These are phyloP conservation scores for Sugiyamaella marilandica DNA, from an alignment of 805 yeast genomes.

Conservation along the genomic window DNA sequence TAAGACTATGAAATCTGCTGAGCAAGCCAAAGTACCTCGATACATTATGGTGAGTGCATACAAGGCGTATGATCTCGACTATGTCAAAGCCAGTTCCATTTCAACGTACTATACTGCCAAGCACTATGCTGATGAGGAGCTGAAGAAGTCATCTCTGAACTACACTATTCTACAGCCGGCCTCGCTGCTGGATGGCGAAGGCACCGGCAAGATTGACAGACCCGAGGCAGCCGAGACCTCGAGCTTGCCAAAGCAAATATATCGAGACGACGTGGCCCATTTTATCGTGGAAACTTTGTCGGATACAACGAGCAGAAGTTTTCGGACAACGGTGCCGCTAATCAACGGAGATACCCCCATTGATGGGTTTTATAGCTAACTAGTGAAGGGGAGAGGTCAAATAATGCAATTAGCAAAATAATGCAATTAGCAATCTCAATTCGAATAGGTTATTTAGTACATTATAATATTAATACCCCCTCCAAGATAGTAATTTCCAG, in stretches of 20 bases:
- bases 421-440: too few species aligned
- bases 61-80: conserved; percentile 47
- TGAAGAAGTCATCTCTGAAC: conserved; percentile 41
- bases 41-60: conserved; percentile 54
- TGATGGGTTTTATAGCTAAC: conserved; percentile 14
- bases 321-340: conserved; percentile 42
- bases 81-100: conserved; percentile 39
- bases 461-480: too few species aligned
- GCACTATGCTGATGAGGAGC: conserved; percentile 51
- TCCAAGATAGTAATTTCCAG: background rate
- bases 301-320: conserved; percentile 32
- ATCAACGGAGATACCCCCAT: conserved; percentile 39
- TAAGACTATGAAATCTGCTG: conserved; percentile 52
- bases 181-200: conserved; percentile 36
- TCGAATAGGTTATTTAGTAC: too few species aligned
- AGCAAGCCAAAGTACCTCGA: conserved; percentile 40
- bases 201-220: conserved; percentile 43
- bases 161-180: conserved; percentile 59
- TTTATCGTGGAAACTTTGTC: conserved; percentile 37
- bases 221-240: conserved; percentile 24
- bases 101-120: conserved; percentile 55
- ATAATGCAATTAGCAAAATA: too few species aligned
- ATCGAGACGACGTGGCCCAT: conserved; percentile 55
- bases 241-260: conserved; percentile 21
- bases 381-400: background rate